Evolutionary conservation across 164 flowering plant species (phyloP), one percentile per base, ranked within the genome.

Genomic region (Kalanchoe fedtschenkoi): DNA sequence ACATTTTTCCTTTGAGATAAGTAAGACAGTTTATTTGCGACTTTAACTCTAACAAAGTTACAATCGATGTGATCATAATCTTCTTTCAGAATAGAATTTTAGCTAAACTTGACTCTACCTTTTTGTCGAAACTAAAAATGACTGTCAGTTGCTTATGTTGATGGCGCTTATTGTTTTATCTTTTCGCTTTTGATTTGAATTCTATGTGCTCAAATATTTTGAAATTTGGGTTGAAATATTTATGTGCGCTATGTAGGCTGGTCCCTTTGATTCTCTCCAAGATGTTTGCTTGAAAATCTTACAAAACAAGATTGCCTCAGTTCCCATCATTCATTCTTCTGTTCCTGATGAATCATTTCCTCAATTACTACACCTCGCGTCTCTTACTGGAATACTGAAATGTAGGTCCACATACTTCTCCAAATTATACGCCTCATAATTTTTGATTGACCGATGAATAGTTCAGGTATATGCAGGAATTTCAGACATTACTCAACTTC

Each of bases 291-390:
- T 17, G 14, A 51, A 51, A 51, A 32, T 51, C 56, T 51, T 51
- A 51, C 56, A 26, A 51, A 51, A 51, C 56, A 51, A 51, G 56
- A 51, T 51, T 5, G 56, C 56, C 26, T 51, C 56, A 51, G 56
- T 51, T 51, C 56, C 56, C 32, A 51, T 51, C 56, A 15, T 51
- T 10, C 21, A 51, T 51, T 51, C 14, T 51, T 26, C 56, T 26
- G 30, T 6, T 2, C 32, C 56, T 26, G 56, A 51, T 51, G 56
- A 51, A 51, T 51, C 56, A 3, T 51, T 51, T 51, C 56, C 56
- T 24, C 56, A n/a, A 17, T 28, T 51, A 28, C 56, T 51, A 26
- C 56, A 51, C 56, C 56, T 51, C 6, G 56, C 56, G 3, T 51
- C 56, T 32, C 56, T 51, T 17, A 26, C 56, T 51, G 56, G 56